Conservation (phyloP, 208 protist species). For the Leishmania turanica region DNA sequence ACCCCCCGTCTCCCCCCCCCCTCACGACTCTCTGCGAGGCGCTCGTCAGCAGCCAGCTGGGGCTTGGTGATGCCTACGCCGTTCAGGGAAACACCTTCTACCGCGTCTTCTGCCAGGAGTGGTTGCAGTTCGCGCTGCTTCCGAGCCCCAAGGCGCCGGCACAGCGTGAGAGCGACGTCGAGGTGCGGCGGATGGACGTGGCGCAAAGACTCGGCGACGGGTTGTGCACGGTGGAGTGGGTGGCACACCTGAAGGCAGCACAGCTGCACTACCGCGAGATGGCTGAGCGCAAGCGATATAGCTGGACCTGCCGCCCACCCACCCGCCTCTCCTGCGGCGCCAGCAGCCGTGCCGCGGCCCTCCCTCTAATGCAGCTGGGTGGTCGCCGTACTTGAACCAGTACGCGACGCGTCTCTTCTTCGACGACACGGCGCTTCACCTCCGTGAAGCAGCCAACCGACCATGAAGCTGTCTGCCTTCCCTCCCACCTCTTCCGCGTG, state of each 20-base stretch:
- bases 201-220: conserved; percentile 23
- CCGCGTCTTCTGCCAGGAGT: conserved; percentile 26
- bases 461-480: conserved; percentile 35
- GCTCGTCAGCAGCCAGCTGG: conserved; percentile 17
- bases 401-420: conserved; percentile 28
- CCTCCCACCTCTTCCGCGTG: conserved; percentile 25
- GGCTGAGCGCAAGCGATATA: conserved; percentile 4
- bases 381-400: conserved; percentile 23
- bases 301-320: not conserved
- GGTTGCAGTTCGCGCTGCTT: conserved; percentile 24
- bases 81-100: conserved; percentile 6
- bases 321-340: not conserved
- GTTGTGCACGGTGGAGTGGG: conserved; percentile 36
- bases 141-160: not conserved
- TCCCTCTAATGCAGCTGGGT: conserved; percentile 15
- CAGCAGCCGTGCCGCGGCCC: not conserved
- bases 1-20: not conserved
- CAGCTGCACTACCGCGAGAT: conserved; percentile 24
- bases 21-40: conserved; percentile 27
- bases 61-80: conserved; percentile 14
- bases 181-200: conserved; percentile 2
- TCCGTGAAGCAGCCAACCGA: conserved; percentile 17
- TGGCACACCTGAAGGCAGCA: conserved; percentile 27
- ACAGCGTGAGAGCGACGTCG: conserved; percentile 4
- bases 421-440: conserved; percentile 20